Evolutionary conservation across 148 eudicot genomes (phyloP).

Genomic region (Camellia lanceoleosa): DNA sequence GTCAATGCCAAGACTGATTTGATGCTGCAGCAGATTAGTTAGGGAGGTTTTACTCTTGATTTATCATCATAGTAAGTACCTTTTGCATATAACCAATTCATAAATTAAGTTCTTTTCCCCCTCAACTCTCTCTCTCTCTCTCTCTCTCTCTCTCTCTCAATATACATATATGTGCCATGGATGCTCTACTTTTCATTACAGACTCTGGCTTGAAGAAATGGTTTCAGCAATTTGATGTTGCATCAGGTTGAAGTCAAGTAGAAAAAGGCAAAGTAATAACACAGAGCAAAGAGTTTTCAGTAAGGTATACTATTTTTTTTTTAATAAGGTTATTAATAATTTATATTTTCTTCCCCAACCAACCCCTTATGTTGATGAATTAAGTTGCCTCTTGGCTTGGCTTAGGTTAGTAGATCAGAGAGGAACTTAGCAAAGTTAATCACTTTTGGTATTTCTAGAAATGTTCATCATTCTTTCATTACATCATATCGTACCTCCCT

Average conservation of each 20-base stretch:
- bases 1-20: no score
- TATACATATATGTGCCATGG: background rate
- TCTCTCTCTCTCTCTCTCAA: background rate
- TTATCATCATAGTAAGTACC: no score
- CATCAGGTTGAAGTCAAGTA: slow-evolving; percentile 39
- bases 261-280: slow-evolving; percentile 15
- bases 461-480: no score
- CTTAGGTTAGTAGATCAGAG: slow-evolving; percentile 35
- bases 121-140: no score
- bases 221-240: background rate
- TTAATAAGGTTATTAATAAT: background rate
- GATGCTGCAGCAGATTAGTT: no score
- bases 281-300: slow-evolving; percentile 18
- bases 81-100: no score
- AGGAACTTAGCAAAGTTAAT: no score
- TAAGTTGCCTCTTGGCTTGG: slow-evolving; percentile 13
- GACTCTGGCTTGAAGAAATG: background rate
- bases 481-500: no score
- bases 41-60: no score
- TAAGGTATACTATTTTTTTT: slow-evolving; percentile 23
- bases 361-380: background rate
- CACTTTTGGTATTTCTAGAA: no score
- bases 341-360: background rate
- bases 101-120: no score
- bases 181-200: slow-evolving; percentile 2